Base-by-base conservation (phyloP, 225 moss, liverwort and hornwort species). In the Bryum argenteum region DNA sequence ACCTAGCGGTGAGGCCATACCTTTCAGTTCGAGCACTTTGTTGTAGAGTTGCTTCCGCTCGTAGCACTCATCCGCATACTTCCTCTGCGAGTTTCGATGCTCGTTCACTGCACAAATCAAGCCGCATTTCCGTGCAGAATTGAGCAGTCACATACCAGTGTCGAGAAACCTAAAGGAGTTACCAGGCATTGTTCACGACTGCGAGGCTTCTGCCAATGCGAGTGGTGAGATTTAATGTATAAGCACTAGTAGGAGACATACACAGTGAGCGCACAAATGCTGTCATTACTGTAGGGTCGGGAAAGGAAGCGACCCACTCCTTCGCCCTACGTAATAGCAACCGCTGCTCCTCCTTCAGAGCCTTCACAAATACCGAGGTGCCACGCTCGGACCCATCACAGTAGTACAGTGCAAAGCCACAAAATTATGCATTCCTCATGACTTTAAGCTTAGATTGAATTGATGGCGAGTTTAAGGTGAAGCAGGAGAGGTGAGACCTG, bases 11-110 rank as follows among this genome's bases (percentile, higher is more conserved):
- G 24, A 33, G 0, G 20, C 22, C 3, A 2, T 74, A 93, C 96
- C 97, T 89, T 97, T 94, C 51, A 97, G 53, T 75, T 97, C 97
- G 2, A 97, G 86, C 41, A 97, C 93, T 84, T 97, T 94, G 73
- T 97, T 97, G 77, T 97, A 94, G 0, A 97, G 89, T 21, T 88
- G 89, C 73, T 85, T 85, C 61, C 97, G 83, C 77, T 93, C 92
- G 16, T 72, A 80, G 44, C 90, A 82, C 73, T 91, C 94, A 61
- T 92, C 90, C 11, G 86, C 89, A 69, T 91, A 92, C 63, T 84
- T 92, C 52, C 45, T 86, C 19, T 78, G 84, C 76, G 94, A 56
- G 53, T 84, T 77, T 63, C 88, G 81, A 53, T 96, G 88, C 61
- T 91, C 96, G n/a, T 81, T 75, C 40, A 93, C 93, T 96, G 88